Evolutionary conservation across 23 red algal genomes (phyloP).

Genomic region (Gracilaria vermiculophylla): DNA sequence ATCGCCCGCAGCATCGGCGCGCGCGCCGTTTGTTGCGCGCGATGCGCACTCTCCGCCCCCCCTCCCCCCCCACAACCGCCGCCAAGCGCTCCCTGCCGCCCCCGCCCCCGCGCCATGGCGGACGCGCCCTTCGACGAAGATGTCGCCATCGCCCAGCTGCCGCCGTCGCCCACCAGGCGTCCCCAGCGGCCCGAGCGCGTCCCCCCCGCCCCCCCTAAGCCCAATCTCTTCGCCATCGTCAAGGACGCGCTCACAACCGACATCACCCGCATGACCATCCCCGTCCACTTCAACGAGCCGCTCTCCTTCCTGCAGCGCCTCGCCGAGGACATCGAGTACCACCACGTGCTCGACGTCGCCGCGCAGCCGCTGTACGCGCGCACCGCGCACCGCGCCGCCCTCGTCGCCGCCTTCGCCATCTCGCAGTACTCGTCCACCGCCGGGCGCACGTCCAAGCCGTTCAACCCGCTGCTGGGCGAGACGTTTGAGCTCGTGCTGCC

Average conservation of each 20-base stretch:
- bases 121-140: neutral
- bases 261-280: constrained; percentile 86
- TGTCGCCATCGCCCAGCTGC: neutral
- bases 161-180: constrained; percentile 1
- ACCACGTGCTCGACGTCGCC: constrained; percentile 76
- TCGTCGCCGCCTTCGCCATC: constrained; percentile 79
- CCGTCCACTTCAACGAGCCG: constrained; percentile 95
- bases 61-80: neutral
- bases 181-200: neutral
- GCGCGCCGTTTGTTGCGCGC: no score
- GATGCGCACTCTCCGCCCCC: neutral
- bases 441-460: constrained; percentile 81
- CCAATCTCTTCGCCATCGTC: constrained; percentile 77
- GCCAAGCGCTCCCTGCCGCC: neutral
- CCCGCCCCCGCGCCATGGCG: neutral
- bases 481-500: constrained; percentile 78
- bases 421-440: constrained; percentile 84
- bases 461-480: constrained; percentile 92
- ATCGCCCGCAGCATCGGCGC: no score
- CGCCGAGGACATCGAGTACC: constrained; percentile 89
- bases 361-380: constrained; percentile 24
- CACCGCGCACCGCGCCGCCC: constrained; percentile 60
- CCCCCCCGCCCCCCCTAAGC: constrained; percentile 9
- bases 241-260: constrained; percentile 85
- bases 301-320: constrained; percentile 92